A percentile compares a stretch with the other conserved stretches of the same genome.
Evolutionary conservation across 805 yeast species (phyloP).

Genomic region (Saccharomyces cerevisiae): DNA sequence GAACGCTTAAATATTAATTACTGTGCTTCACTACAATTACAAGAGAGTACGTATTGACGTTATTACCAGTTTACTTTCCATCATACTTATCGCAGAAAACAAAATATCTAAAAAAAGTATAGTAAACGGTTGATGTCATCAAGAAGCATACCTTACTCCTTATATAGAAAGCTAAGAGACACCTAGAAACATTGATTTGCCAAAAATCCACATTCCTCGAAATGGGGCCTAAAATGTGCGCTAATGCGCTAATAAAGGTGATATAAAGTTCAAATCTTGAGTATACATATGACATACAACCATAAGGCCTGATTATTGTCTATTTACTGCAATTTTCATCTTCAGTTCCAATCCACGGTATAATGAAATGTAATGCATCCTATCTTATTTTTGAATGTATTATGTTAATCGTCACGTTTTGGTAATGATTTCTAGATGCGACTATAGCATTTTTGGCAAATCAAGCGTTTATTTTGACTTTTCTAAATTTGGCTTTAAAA

Average conservation of each 20-base stretch:
- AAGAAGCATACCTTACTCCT: too few species aligned
- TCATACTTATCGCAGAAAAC: too few species aligned
- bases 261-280: background rate
- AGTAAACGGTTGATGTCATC: background rate
- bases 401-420: background rate
- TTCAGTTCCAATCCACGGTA: background rate
- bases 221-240: too few species aligned
- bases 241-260: too few species aligned
- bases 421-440: background rate
- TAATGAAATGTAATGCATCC: background rate
- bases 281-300: background rate
- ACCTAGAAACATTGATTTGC: background rate
- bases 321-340: background rate
- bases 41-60: background rate
- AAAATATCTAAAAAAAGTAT: too few species aligned
- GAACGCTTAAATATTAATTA: background rate
- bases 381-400: background rate
- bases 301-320: background rate
- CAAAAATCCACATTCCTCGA: too few species aligned
- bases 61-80: background rate
- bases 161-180: background rate
- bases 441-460: background rate
- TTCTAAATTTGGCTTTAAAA: background rate
- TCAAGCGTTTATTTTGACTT: background rate
- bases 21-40: background rate